Percentiles rank a stretch among this genome's conserved stretches.
Conservation (phyloP, 768 basidiomycete species). For the Terana coerulea region DNA sequence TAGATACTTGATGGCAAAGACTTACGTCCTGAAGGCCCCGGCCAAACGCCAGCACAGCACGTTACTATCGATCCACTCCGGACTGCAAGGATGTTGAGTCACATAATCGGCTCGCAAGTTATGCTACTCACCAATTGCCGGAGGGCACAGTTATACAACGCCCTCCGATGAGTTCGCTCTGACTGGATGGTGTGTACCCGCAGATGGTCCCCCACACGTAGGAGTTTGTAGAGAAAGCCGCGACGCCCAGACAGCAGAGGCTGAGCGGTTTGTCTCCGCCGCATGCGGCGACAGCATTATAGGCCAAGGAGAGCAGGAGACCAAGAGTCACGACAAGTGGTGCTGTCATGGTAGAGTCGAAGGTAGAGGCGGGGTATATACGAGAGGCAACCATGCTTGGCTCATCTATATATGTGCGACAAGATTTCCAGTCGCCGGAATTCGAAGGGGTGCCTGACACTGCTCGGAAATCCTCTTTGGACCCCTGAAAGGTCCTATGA, state of each 20-base stretch:
- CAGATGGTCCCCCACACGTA: slow-evolving; percentile 11
- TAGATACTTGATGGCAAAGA: background rate
- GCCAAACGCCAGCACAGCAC: slow-evolving; percentile 7
- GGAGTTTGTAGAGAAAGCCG: slow-evolving; percentile 3
- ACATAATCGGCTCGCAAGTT: background rate
- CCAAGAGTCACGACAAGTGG: no score
- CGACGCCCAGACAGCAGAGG: slow-evolving; percentile 6
- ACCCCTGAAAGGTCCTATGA: no score
- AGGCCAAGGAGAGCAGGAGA: no score
- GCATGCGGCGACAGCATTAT: background rate
- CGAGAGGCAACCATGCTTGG: no score
- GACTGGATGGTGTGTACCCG: slow-evolving; percentile 9
- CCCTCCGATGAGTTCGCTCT: slow-evolving; percentile 11
- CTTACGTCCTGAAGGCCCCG: slow-evolving; percentile 5
- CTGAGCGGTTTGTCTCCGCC: background rate
- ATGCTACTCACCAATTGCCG: background rate
- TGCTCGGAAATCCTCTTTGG: no score
- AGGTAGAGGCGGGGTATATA: no score
- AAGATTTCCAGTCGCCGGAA: no score
- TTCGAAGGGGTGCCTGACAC: no score
- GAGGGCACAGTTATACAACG: slow-evolving; percentile 1
- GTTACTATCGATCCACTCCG: background rate
- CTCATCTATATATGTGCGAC: no score
- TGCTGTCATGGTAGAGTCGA: no score
- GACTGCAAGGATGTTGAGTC: background rate